Evolutionary conservation across 495 filamentous ascomycete genomes (phyloP).

Genomic region (Poronia punctata): DNA sequence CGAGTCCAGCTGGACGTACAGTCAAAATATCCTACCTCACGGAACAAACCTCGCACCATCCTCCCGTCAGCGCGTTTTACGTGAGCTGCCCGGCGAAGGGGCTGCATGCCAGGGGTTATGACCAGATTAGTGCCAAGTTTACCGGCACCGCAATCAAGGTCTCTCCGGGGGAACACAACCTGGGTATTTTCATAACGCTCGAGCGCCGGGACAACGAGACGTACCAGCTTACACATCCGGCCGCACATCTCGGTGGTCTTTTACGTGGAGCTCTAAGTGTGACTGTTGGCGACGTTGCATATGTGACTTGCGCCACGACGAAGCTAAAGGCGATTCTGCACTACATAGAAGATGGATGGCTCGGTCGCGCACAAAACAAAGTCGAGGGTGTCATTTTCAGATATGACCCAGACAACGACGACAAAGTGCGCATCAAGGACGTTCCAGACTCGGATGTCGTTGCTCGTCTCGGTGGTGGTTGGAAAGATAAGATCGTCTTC

Average conservation of each 20-base stretch:
- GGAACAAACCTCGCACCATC: constrained; percentile 97
- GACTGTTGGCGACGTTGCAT: constrained; percentile 81
- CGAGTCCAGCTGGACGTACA: constrained; percentile 41
- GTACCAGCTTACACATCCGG: constrained; percentile 91
- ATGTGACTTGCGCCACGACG: constrained; percentile 78
- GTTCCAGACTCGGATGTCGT: constrained; percentile 78
- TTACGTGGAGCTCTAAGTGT: constrained; percentile 76
- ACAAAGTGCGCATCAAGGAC: constrained; percentile 69
- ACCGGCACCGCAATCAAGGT: constrained; percentile 92
- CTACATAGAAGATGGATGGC: constrained; percentile 92
- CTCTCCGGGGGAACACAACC: constrained; percentile 82
- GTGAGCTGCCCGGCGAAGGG: constrained; percentile 90
- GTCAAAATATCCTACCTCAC: constrained; percentile 87
- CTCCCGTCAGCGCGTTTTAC: constrained; percentile 93
- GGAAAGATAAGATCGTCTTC: constrained; percentile 56
- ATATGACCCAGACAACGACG: constrained; percentile 77
- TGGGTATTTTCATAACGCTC: constrained; percentile 90
- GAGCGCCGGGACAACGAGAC: constrained; percentile 74
- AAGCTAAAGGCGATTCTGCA: constrained; percentile 84
- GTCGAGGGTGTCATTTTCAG: constrained; percentile 87
- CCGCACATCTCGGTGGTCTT: constrained; percentile 85
- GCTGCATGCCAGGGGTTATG: constrained; percentile 80
- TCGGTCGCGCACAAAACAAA: constrained; percentile 82
- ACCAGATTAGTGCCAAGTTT: constrained; percentile 96
- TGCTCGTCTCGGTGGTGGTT: constrained; percentile 75